These are phyloP conservation scores for Rhizopogon vulgaris DNA, from an alignment of 768 basidiomycete genomes.

Conservation along the genomic window DNA sequence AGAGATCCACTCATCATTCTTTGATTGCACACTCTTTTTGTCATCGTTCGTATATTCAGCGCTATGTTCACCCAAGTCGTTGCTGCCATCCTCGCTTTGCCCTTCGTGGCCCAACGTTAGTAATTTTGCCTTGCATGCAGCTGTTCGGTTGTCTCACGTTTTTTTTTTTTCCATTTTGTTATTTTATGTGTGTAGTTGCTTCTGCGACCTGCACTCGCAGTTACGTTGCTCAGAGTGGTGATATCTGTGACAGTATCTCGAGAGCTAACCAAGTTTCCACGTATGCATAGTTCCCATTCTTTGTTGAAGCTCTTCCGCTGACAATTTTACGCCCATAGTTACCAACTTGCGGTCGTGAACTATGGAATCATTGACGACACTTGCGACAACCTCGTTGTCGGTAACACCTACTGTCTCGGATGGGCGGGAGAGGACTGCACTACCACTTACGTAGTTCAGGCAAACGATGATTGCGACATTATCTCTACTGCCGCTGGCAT, in stretches of 20 bases:
- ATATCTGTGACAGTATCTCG: conserved; percentile 70
- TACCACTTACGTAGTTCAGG: conserved; percentile 48
- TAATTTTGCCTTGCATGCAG: neutral
- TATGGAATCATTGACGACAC: conserved; percentile 35
- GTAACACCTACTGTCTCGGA: conserved; percentile 57
- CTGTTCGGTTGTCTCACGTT: neutral
- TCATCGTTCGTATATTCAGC: conserved; percentile 10
- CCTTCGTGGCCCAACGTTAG: conserved; percentile 41
- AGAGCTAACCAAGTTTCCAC: conserved; percentile 56
- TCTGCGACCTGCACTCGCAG: conserved; percentile 43
- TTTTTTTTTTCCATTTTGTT: conserved; percentile 2
- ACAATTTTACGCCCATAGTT: conserved; percentile 34
- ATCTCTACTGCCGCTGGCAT: conserved; percentile 35
- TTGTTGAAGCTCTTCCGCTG: neutral
- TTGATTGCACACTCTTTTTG: conserved; percentile 14
- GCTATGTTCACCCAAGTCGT: conserved; percentile 34
- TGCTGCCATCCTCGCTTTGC: conserved; percentile 39
- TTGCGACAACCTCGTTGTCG: conserved; percentile 57
- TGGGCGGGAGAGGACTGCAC: conserved; percentile 53
- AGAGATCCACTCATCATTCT: conserved; percentile 7
- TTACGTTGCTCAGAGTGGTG: conserved; percentile 56
- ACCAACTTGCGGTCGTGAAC: conserved; percentile 69
- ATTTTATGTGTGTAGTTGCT: conserved; percentile 12
- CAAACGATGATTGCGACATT: conserved; percentile 53
- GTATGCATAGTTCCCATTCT: conserved; percentile 30